Evolutionary conservation across 208 protist genomes (phyloP), one percentile per base, ranked within the genome.

Genomic region (Crithidia expoeki): DNA sequence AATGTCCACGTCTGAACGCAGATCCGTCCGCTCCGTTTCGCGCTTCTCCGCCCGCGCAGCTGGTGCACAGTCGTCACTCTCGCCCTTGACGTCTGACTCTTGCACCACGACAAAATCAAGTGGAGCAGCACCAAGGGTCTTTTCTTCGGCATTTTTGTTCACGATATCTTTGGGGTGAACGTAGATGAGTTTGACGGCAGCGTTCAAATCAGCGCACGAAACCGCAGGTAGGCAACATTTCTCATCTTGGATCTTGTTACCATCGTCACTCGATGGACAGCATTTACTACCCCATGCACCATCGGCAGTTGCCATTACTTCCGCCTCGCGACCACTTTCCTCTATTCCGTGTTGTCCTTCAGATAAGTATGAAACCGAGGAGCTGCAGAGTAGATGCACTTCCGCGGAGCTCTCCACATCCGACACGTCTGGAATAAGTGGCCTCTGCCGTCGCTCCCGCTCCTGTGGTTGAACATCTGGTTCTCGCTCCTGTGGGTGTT

Each of bases 181-280:
- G 32, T 21, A 62, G 23, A 38, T 62, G 38, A 62, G 33, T 9
- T 62, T 62, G 33, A 30, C 55, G 4, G 33, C 23, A 33, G 46
- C 56, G 56, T 62, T 32, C 2, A 4, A 34, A 49, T 62, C 56
- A 2, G 12, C 33, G 21, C 46, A 60, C 55, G 55, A 6, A 10
- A 5, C 28, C 5, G 52, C 52, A 7, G 52, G 9, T n/a, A 9
- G 7, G 5, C 16, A 50, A 42, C 12, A n/a, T 42, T 42, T 42
- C 12, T 42, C 10, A 42, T 42, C 36, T 12, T 42, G 36, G n/a
- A n/a, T n/a, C n/a, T n/a, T n/a, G n/a, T n/a, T n/a, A n/a, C n/a
- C n/a, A n/a, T n/a, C n/a, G n/a, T n/a, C n/a, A n/a, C n/a, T n/a
- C n/a, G n/a, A n/a, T n/a, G n/a, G n/a, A n/a, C n/a, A n/a, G n/a